Base-by-base conservation (phyloP, 1,139 yeast genomes). In the Sugiyamaella japonica region DNA sequence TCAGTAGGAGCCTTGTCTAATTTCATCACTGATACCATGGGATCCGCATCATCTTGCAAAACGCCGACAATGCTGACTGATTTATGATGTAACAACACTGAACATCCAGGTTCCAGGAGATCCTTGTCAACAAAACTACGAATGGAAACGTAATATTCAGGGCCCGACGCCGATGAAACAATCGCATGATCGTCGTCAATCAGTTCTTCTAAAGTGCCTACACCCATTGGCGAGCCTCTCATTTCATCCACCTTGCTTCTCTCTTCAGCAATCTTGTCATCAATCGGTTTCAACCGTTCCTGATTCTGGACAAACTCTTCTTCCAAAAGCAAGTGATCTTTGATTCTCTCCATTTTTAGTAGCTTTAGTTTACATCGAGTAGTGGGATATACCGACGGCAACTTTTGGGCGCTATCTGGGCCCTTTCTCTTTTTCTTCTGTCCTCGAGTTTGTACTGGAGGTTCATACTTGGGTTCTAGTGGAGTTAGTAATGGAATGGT, bases 121-220 rank as follows among this genome's bases (percentile, higher is more conserved):
- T 95, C 98, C 74, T 93, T 93, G 73, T 93, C 99, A 20, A 95
- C 99, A 78, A 93, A 93, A n/a, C 97, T 89, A 74, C 95, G 78
- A 61, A 93, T 93, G 7, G 96, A 85, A 37, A 93, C 99, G 69
- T 93, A 93, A 73, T 91, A 95, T 73, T 95, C 99, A 7, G 97
- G 96, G 28, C 98, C 98, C 10, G 97, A 89, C 4, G 96, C 85
- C 54, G 95, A 85, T 39, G 97, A 89, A 45, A 93, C 98, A 76
- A 93, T 95, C 17, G 99, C 99, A 72, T 95, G 99, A 70, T 93
- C 99, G 71, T 93, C 99, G 70, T 93, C 99, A 63, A 93, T 89
- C 58, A 95, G 88, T 74, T 93, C 99, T 70, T 93, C 99, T 66
- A 93, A 78, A 2, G 97, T 90, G 48, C 99, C 99, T 58, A 95